Evolutionary conservation across 805 yeast species (phyloP).

Genomic region (Jamesozyma rosinii): DNA sequence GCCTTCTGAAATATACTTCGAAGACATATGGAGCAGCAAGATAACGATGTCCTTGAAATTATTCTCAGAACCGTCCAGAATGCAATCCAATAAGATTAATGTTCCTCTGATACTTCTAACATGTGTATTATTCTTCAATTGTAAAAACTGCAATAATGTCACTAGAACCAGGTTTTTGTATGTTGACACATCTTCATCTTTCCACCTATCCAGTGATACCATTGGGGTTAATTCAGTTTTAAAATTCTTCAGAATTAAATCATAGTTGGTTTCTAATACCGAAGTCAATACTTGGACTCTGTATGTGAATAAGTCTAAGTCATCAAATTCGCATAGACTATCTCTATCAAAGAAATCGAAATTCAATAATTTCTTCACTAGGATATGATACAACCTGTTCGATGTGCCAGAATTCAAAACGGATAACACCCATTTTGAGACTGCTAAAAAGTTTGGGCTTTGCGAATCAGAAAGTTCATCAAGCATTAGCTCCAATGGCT

Average conservation of each 20-base stretch:
- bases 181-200: slow-evolving; percentile 43
- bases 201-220: slow-evolving; percentile 29
- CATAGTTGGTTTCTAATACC: slow-evolving; percentile 41
- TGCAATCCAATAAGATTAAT: slow-evolving; percentile 36
- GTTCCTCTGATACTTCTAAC: slow-evolving; percentile 36
- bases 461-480: slow-evolving; percentile 48
- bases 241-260: slow-evolving; percentile 39
- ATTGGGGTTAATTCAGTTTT: slow-evolving; percentile 51
- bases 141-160: slow-evolving; percentile 40
- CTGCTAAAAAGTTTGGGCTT: slow-evolving; percentile 35
- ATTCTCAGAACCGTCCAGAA: slow-evolving; percentile 50
- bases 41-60: slow-evolving; percentile 41
- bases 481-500: slow-evolving; percentile 58
- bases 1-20: slow-evolving; percentile 19
- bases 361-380: slow-evolving; percentile 47
- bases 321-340: slow-evolving; percentile 40
- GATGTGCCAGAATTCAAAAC: slow-evolving; percentile 44
- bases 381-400: slow-evolving; percentile 49
- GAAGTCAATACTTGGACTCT: slow-evolving; percentile 44
- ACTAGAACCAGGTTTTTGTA: slow-evolving; percentile 49
- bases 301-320: slow-evolving; percentile 55
- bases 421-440: slow-evolving; percentile 42
- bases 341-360: slow-evolving; percentile 29
- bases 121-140: slow-evolving; percentile 25
- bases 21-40: slow-evolving; percentile 33